Evolutionary conservation across 257 asterid genomes (phyloP), one percentile per base, ranked within the genome.

Genomic region (Solanum lignicaule): DNA sequence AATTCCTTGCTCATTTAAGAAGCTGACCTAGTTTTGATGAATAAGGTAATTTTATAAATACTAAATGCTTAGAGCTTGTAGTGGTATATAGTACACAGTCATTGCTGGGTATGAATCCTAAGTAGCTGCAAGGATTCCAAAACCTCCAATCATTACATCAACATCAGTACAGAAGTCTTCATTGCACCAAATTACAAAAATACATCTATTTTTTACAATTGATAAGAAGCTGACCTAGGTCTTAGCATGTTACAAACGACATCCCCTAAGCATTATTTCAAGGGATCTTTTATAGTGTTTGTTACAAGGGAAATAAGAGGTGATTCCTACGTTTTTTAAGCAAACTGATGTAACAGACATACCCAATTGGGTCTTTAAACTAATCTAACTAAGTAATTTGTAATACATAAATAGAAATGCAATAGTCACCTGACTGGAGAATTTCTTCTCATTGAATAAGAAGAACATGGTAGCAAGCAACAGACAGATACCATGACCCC

Each of bases 401-500:
- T 82, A 48, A 82, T 48, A 21, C 86, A 82, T 29, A 82, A 82
- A 31, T 48, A 82, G 86, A 87, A 66, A 46, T 20, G 68, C 41
- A 48, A 41, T 55, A 86, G 79, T 74, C 75, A 97, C 99, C 99
- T 95, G 97, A 91, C 98, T 93, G 85, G 95, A 92, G 52, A 93
- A 91, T 90, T 97, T 96, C 87, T 94, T 94, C 38, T 97, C 99
- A 85, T 94, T 92, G 89, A 94, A 21, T 41, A 96, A 86, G 82
- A 97, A 90, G 91, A 88, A 97, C 84, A 90, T 88, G 18, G 99
- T 93, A 55, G 94, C 96, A 90, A 94, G 95, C 88, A 97, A 92
- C 91, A 97, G 93, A 95, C 99, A 97, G 90, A 97, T 94, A 69
- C 99, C 99, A 93, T 97, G 99, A 76, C 99, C 99, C 98, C 99